phyloP scores from a whole-genome alignment of 2,329 filamentous ascomycete species.

The Cladosporium sp. region DNA sequence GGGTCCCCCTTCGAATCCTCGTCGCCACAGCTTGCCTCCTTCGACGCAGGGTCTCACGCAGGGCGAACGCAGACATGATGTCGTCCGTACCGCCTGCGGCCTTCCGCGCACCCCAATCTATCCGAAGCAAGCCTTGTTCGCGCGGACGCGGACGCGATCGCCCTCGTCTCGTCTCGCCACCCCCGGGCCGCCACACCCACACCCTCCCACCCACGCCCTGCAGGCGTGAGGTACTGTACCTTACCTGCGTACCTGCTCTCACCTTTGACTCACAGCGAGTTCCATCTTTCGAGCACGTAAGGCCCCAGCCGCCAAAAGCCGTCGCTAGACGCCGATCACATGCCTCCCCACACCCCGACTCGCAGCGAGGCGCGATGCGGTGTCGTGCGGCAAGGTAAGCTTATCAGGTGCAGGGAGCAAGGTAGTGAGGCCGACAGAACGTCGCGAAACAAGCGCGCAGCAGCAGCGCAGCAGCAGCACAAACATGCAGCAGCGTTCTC shows the following conservation, averaged over 20 bases:
- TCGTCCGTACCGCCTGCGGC: too few relatives aligned
- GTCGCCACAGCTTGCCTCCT: background rate
- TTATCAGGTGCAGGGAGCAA: background rate
- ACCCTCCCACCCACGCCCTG: background rate
- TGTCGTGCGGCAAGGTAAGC: background rate
- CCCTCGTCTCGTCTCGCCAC: background rate
- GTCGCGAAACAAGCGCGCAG: conserved; percentile 5
- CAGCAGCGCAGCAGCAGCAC: background rate
- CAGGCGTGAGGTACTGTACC: background rate
- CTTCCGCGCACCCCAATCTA: background rate
- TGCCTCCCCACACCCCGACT: background rate
- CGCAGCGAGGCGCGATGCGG: too few relatives aligned
- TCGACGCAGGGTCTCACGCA: background rate
- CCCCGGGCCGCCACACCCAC: conserved; percentile 1
- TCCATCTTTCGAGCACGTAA: background rate
- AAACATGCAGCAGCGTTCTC: background rate
- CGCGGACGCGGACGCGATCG: too few relatives aligned
- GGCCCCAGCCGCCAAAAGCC: background rate
- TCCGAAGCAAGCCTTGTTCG: background rate
- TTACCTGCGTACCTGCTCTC: background rate
- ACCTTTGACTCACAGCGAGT: background rate
- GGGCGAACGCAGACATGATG: too few relatives aligned
- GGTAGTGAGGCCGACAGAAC: background rate
- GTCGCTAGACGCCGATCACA: conserved; percentile 3
- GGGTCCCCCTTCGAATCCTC: background rate